phyloP scores from a whole-genome alignment of 148 eudicot species.

The Mesembryanthemum crystallinum region DNA sequence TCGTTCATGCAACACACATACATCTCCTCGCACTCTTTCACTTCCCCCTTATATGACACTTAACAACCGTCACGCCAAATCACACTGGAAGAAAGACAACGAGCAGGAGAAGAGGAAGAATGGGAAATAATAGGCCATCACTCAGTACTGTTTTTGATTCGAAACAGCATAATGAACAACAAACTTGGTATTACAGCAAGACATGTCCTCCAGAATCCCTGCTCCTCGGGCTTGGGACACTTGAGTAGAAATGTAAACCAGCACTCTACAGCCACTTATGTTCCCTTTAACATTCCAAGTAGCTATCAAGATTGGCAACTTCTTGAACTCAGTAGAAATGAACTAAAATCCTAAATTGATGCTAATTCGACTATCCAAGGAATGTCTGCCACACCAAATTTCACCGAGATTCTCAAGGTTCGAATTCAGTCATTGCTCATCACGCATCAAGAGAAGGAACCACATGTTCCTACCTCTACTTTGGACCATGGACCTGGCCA shows the following conservation, averaged over 20 bases:
- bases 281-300: background rate
- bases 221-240: background rate
- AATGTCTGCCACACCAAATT: background rate
- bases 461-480: background rate
- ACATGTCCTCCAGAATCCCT: background rate
- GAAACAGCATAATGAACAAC: background rate
- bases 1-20: background rate
- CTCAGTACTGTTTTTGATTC: background rate
- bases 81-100: background rate
- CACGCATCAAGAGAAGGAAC: background rate
- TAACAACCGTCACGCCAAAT: background rate
- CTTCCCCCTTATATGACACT: background rate
- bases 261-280: background rate
- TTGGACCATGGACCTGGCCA: background rate
- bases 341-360: background rate
- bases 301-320: constrained; percentile 1
- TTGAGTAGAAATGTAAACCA: background rate
- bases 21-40: background rate
- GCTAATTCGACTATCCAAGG: background rate
- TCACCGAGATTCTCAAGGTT: background rate
- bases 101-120: background rate
- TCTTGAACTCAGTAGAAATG: background rate
- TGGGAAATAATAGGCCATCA: too few species aligned
- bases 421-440: background rate
- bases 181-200: background rate